phyloP scores from a whole-genome alignment of 345 rosid species.

The Fremontodendron californicum region DNA sequence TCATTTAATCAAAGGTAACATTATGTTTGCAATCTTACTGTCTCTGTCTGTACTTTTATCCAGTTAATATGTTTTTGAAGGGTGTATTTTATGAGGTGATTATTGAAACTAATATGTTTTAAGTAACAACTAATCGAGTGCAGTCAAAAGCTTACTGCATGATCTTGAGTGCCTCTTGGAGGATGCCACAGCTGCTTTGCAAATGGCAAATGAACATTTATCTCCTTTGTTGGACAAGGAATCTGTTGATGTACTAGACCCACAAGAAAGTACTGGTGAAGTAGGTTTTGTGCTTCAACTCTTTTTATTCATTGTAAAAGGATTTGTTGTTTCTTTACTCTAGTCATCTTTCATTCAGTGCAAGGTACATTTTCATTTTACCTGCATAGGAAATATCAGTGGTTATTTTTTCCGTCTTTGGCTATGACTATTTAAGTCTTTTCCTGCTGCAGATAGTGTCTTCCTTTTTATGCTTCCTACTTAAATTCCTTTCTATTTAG shows the following conservation, averaged over 20 bases:
- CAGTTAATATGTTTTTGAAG: too few species aligned
- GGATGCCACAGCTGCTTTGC: too few species aligned
- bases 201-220: too few species aligned
- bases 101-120: too few species aligned
- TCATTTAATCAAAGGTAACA: constrained; percentile 53
- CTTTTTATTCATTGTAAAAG: background rate
- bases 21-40: background rate
- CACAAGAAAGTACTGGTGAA: constrained; percentile 31
- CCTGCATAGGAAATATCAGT: background rate
- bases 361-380: background rate
- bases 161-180: too few species aligned
- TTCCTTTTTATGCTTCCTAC: background rate
- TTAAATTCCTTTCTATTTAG: background rate
- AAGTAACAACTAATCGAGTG: too few species aligned
- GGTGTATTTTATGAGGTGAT: too few species aligned
- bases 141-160: constrained; percentile 37
- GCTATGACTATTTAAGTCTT: background rate
- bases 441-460: background rate
- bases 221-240: constrained; percentile 29
- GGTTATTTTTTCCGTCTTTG: background rate
- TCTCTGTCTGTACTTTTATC: too few species aligned
- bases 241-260: constrained; percentile 21
- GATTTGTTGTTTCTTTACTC: background rate
- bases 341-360: background rate
- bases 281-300: constrained; percentile 24